Percentiles rank a stretch among this genome's conserved stretches.
These are phyloP conservation scores for Lactarius vividus DNA, from an alignment of 768 basidiomycete genomes.

Conservation along the genomic window DNA sequence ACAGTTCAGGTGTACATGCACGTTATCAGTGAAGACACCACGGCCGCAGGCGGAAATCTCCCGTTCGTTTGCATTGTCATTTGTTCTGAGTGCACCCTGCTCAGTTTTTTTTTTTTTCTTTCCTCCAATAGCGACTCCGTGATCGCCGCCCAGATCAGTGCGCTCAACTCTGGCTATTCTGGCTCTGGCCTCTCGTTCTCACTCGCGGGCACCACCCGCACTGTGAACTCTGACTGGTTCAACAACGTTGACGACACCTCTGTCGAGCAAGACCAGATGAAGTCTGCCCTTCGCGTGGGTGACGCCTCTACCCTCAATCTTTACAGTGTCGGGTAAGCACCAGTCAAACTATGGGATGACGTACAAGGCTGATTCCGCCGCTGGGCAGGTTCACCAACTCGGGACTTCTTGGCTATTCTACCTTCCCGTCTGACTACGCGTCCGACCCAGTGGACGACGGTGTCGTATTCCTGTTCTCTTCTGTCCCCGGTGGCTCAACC, in stretches of 20 bases:
- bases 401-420: conserved; percentile 53
- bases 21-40: conserved; percentile 42
- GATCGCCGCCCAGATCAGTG: conserved; percentile 42
- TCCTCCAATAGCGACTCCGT: conserved; percentile 34
- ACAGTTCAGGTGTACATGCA: conserved; percentile 45
- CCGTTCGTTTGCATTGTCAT: conserved; percentile 34
- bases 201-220: conserved; percentile 45
- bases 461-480: conserved; percentile 38
- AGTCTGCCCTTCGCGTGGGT: conserved; percentile 44
- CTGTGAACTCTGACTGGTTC: conserved; percentile 49
- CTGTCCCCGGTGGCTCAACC: conserved; percentile 42
- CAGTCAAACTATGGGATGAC: conserved; percentile 15
- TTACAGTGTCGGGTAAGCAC: conserved; percentile 47
- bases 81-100: not conserved
- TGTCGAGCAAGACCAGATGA: conserved; percentile 46
- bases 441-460: conserved; percentile 48
- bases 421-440: conserved; percentile 47
- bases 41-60: conserved; percentile 41
- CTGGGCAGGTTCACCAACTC: conserved; percentile 37
- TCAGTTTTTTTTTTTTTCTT: not conserved
- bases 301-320: conserved; percentile 44
- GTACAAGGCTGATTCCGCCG: not conserved
- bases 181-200: conserved; percentile 40
- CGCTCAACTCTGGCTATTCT: conserved; percentile 44
- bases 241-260: conserved; percentile 36